Evolutionary conservation across 345 rosid species (phyloP), one percentile per base, ranked within the genome.

Genomic region (Citrus unshiu): DNA sequence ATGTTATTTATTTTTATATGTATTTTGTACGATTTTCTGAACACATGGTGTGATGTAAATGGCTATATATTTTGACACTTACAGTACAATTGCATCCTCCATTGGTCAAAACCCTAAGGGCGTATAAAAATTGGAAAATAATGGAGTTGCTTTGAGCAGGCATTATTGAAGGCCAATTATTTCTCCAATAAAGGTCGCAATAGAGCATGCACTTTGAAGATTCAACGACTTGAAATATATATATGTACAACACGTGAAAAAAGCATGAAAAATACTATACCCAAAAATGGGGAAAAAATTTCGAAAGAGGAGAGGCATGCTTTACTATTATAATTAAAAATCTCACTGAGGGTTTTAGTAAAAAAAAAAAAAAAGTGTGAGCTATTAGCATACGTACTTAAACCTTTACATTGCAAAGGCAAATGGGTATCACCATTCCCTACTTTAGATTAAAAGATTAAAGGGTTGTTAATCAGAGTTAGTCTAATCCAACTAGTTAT

Each of bases 231-330:
- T 21, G 37, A 5, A 35, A 34, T 34, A 34, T 34, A 34, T 35
- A 35, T 5, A 35, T 6, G 6, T 1, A 68, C 72, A 76, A 83
- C 93, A 87, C 84, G 92, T 88, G 91, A 86, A 81, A 84, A 88
- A 86, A 85, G 85, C 70, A 79, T 72, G 59, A 57, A 77, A 76
- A 84, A 63, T 72, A 27, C 74, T n/a, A 71, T 74, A 68, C 32
- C 49, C 12, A 39, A 12, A 78, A 72, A 76, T 35, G 56, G 34
- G 75, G 32, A 12, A 14, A 68, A 66, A 40, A 0, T 24, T 46
- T 21, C 46, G 25, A 72, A 58, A 73, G 34, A 58, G 22, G 69
- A 0, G 54, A 24, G 59, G 76, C 49, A 68, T 24, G 68, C 59
- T 60, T 73, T 39, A 37, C 8, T 37, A 35, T 14, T 76, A 67